Evolutionary conservation across 2,329 filamentous ascomycete genomes (phyloP).

Genomic region (Alternaria angustiovoidea): DNA sequence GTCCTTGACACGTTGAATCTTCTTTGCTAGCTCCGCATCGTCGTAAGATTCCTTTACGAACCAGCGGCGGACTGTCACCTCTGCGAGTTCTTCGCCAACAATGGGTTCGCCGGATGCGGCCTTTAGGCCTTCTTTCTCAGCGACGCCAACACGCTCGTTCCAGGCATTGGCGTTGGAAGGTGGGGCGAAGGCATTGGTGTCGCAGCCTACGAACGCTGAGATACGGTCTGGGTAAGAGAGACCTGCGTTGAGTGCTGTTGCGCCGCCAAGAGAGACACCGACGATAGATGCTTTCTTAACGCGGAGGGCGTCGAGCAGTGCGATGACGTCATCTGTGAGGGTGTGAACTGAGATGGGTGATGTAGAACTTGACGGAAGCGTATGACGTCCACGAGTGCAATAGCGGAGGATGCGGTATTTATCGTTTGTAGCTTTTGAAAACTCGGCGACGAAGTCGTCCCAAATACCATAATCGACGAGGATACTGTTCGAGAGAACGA

Average conservation of each 20-base stretch:
- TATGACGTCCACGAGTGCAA: conserved; percentile 74
- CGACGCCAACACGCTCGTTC: conserved; percentile 76
- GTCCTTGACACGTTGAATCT: conserved; percentile 67
- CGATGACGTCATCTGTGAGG: conserved; percentile 72
- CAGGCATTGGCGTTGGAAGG: conserved; percentile 79
- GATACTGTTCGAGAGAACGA: conserved; percentile 82
- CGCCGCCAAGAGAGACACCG: conserved; percentile 83
- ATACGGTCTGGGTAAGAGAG: conserved; percentile 70
- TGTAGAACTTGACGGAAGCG: conserved; percentile 51
- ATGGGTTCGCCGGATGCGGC: conserved; percentile 59
- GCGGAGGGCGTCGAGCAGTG: conserved; percentile 73
- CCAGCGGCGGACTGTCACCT: conserved; percentile 77
- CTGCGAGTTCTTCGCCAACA: conserved; percentile 70
- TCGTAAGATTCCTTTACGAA: conserved; percentile 70
- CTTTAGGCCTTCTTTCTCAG: conserved; percentile 62
- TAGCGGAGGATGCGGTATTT: conserved; percentile 80
- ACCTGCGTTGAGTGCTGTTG: conserved; percentile 76
- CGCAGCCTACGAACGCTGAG: conserved; percentile 72
- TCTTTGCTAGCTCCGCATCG: conserved; percentile 55
- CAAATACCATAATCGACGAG: conserved; percentile 82
- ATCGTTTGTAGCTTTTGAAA: conserved; percentile 63
- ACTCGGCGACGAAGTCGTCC: conserved; percentile 73
- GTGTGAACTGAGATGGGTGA: conserved; percentile 65
- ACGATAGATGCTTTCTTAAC: conserved; percentile 72
- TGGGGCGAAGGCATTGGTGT: conserved; percentile 78